Percentiles rank a stretch among this genome's conserved stretches.
Conservation (phyloP, 139 green algal genomes). For the Closterium sp. region DNA sequence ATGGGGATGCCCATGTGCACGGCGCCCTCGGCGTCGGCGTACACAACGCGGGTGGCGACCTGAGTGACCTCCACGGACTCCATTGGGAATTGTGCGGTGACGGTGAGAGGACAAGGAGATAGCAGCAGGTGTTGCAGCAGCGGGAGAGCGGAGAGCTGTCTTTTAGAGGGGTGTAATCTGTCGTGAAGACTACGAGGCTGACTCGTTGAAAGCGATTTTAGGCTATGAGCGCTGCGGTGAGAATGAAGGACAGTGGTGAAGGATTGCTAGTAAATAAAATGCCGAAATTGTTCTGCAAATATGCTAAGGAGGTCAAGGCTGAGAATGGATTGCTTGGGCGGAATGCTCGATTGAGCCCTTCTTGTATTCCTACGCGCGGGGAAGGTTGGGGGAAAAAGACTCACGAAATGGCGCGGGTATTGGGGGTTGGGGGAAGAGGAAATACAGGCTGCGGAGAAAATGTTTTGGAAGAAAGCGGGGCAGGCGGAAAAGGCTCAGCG, state of each 20-base stretch:
- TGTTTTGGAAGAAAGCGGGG: not conserved
- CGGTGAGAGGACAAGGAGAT: not conserved
- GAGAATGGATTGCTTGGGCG: not conserved
- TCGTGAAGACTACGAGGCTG: too few species aligned
- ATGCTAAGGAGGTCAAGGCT: too few species aligned
- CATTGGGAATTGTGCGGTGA: not conserved
- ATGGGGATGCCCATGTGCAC: not conserved
- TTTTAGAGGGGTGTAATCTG: not conserved
- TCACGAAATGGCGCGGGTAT: too few species aligned
- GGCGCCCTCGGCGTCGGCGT: not conserved
- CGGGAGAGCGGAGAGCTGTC: not conserved
- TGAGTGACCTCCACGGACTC: not conserved
- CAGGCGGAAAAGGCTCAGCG: too few species aligned
- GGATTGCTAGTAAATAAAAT: too few species aligned
- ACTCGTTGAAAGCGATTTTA: too few species aligned
- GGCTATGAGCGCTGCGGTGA: not conserved
- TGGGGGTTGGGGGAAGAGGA: too few species aligned
- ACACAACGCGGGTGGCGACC: not conserved
- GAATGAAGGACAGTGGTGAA: not conserved
- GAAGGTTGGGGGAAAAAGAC: not conserved
- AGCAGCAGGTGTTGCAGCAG: not conserved
- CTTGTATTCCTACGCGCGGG: not conserved
- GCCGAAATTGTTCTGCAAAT: too few species aligned
- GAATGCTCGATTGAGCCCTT: not conserved
- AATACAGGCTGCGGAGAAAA: not conserved